Percentiles rank a stretch among this genome's conserved stretches.
Evolutionary conservation across 305 asterid species (phyloP).

Genomic region (Fraxinus sp.): DNA sequence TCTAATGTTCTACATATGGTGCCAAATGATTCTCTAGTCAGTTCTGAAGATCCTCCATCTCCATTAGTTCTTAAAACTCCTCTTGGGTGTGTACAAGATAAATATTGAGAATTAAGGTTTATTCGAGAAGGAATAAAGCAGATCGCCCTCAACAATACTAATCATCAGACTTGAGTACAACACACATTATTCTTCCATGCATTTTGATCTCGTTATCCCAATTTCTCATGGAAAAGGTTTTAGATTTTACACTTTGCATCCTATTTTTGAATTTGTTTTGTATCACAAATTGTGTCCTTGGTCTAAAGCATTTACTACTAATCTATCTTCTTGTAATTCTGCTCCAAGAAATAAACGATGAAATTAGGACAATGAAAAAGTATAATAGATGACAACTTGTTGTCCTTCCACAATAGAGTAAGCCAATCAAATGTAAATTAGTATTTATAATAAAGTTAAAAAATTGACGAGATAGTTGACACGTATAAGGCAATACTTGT

Average conservation of each 20-base stretch:
- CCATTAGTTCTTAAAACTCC: not conserved
- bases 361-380: not conserved
- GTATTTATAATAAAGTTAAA: not conserved
- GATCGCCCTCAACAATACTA: not conserved
- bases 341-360: not conserved
- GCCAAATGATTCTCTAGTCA: not conserved
- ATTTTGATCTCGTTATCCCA: not conserved
- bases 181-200: not conserved
- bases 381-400: not conserved
- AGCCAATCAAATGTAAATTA: not conserved
- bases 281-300: not conserved
- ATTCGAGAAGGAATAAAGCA: not conserved
- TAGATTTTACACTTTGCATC: not conserved
- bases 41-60: not conserved
- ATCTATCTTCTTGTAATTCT: not conserved
- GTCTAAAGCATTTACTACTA: not conserved
- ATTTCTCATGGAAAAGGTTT: not conserved
- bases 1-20: not conserved
- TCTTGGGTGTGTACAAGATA: not conserved
- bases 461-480: not conserved
- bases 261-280: not conserved
- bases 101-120: not conserved
- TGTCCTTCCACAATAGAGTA: not conserved
- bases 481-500: not conserved
- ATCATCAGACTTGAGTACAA: not conserved